phyloP scores from a whole-genome alignment of 495 filamentous ascomycete genomes.

The Hypoxylon subgilvum region DNA sequence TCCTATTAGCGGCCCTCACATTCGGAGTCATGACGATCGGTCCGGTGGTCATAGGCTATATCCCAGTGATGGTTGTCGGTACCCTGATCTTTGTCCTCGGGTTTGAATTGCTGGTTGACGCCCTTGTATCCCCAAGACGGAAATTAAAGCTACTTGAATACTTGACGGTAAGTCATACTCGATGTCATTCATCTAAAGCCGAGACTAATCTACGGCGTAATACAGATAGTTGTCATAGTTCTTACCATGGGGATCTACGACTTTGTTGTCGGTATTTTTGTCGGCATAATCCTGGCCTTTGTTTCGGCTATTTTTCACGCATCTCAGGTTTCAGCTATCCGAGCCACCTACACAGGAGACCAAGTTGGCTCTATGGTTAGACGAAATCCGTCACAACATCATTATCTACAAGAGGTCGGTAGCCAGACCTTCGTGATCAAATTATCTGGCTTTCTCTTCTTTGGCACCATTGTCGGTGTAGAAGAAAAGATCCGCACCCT shows the following conservation, averaged over 20 bases:
- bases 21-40: slow-evolving; percentile 81
- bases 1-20: slow-evolving; percentile 83
- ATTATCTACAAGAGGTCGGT: slow-evolving; percentile 83
- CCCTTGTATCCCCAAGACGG: slow-evolving; percentile 84
- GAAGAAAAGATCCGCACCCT: slow-evolving; percentile 83
- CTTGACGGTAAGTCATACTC: slow-evolving; percentile 64
- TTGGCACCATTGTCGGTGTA: slow-evolving; percentile 93
- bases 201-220: slow-evolving; percentile 33
- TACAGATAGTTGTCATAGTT: slow-evolving; percentile 84
- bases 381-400: slow-evolving; percentile 84
- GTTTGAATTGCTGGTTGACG: slow-evolving; percentile 86
- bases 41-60: slow-evolving; percentile 86
- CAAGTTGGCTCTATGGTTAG: slow-evolving; percentile 90
- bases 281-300: slow-evolving; percentile 90
- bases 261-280: slow-evolving; percentile 90
- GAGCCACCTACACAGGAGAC: slow-evolving; percentile 83
- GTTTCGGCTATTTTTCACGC: slow-evolving; percentile 89
- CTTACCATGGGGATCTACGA: slow-evolving; percentile 95
- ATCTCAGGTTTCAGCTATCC: slow-evolving; percentile 83
- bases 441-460: slow-evolving; percentile 90
- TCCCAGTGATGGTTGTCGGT: slow-evolving; percentile 96
- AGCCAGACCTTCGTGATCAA: slow-evolving; percentile 88
- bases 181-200: slow-evolving; percentile 5
- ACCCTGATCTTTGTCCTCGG: slow-evolving; percentile 92
- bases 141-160: slow-evolving; percentile 87